These are phyloP conservation scores for Effrenium voratum DNA, from an alignment of 73 alveolate species.

Conservation along the genomic window DNA sequence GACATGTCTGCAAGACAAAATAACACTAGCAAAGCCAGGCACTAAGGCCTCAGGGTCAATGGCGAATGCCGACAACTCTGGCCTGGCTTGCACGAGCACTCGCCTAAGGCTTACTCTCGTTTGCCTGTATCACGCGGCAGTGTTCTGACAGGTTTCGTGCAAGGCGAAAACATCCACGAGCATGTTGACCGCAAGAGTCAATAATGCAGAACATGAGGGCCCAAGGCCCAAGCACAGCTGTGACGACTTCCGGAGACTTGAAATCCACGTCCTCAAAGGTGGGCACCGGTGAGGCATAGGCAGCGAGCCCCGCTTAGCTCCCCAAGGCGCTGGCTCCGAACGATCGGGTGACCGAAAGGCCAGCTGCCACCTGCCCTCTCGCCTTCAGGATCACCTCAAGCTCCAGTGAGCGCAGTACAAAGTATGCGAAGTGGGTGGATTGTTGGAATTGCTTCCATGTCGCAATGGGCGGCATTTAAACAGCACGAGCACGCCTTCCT, in stretches of 20 bases:
- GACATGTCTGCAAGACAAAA: too few relatives aligned
- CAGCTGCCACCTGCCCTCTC: constrained; percentile 72
- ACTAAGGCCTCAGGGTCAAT: constrained; percentile 41
- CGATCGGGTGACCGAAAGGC: constrained; percentile 59
- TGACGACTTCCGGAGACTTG: constrained; percentile 63
- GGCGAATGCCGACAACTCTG: constrained; percentile 70
- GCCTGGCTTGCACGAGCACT: background rate
- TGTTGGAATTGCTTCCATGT: too few relatives aligned
- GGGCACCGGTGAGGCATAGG: background rate
- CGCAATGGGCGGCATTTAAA: background rate
- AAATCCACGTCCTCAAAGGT: constrained; percentile 45
- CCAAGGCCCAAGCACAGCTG: background rate
- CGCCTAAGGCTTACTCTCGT: too few relatives aligned
- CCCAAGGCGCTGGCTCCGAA: constrained; percentile 15
- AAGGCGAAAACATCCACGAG: background rate
- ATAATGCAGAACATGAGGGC: too few relatives aligned
- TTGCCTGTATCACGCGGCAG: background rate
- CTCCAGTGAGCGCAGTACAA: background rate
- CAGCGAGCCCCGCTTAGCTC: background rate
- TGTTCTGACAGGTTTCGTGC: background rate
- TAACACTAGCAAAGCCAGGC: too few relatives aligned
- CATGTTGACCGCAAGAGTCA: background rate
- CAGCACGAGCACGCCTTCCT: too few relatives aligned
- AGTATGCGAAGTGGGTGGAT: background rate
- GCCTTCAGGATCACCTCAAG: constrained; percentile 53